Conservation (phyloP, 257 asterid genomes). For the Anisodus tanguticus region DNA sequence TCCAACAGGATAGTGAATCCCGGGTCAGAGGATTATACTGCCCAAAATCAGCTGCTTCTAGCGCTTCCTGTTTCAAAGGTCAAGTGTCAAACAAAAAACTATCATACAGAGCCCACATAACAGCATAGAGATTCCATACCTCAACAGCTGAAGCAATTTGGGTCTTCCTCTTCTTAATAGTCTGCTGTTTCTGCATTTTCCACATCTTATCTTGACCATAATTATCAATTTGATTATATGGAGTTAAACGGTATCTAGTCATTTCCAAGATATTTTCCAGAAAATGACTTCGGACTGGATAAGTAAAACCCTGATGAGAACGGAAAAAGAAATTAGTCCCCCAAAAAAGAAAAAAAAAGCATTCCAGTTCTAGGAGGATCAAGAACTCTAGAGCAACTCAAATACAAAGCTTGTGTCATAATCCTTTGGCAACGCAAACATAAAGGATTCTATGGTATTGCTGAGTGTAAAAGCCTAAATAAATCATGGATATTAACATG, state of each 20-base stretch:
- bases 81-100: conserved; percentile 1
- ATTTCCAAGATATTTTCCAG: conserved; percentile 79
- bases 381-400: conserved; percentile 25
- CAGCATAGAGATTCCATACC: conserved; percentile 48
- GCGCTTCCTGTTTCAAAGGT: conserved; percentile 70
- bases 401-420: not conserved
- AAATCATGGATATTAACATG: not conserved
- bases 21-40: conserved; percentile 55
- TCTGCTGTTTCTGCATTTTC: conserved; percentile 96
- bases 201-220: conserved; percentile 94
- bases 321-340: conserved; percentile 22
- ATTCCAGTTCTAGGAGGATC: not conserved
- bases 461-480: conserved; percentile 16
- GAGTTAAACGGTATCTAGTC: conserved; percentile 76
- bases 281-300: conserved; percentile 79
- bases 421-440: not conserved
- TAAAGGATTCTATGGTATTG: conserved; percentile 22
- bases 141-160: conserved; percentile 93
- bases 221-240: conserved; percentile 86
- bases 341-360: not conserved
- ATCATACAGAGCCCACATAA: conserved; percentile 13
- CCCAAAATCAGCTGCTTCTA: conserved; percentile 68
- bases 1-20: conserved; percentile 89
- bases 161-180: conserved; percentile 74
- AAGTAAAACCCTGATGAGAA: conserved; percentile 77